Base-by-base conservation (phyloP, 306 rosid genomes). In the Castanopsis chinensis region DNA sequence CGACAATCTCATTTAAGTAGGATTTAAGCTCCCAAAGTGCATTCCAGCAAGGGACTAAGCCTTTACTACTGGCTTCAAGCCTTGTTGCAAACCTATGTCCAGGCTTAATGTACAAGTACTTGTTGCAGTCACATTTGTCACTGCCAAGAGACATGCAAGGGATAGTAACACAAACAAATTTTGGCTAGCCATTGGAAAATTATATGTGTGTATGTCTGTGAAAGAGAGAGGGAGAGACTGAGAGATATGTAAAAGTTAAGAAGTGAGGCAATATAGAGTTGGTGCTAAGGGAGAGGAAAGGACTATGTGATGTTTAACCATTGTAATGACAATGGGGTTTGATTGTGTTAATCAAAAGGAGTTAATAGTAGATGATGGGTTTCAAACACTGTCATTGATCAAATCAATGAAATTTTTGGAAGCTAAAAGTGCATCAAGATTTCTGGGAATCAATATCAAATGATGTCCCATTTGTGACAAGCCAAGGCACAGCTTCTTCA, bases 1-100 rank as follows among this genome's bases (percentile, higher is more conserved):
- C 9, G 35, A 80, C 58, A 10, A 88, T 83, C 74, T 88, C 87
- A 54, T 68, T 76, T 12, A 82, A 72, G 73, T 86, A 87, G 2
- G 82, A 87, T 74, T 78, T 85, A 21, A 87, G 59, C 71, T 78
- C 85, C 79, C 49, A 3, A 1, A 87, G 74, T 6, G 77, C 78
- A 25, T 73, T 75, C 85, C 82, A 85, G 84, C 88, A 85, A 8
- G 76, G 78, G 64, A 41, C 78, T 19, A 45, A 7, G 7, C 69
- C 72, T 19, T 52, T 28, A 57, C 45, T 7, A 37, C 12, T 57
- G 15, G 63, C 0, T 25, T 13, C 7, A 27, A 4, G 32, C 35
- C 68, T 60, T 30, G 35, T 6, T 25, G 35, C 68, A 25, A 25
- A 35, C 6, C 28, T 23, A 35, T 60, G 9, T 25, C 35, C 68